These are phyloP conservation scores for Plasmodium billcollinsi DNA, from an alignment of 169 alveolate genomes.

Conservation along the genomic window DNA sequence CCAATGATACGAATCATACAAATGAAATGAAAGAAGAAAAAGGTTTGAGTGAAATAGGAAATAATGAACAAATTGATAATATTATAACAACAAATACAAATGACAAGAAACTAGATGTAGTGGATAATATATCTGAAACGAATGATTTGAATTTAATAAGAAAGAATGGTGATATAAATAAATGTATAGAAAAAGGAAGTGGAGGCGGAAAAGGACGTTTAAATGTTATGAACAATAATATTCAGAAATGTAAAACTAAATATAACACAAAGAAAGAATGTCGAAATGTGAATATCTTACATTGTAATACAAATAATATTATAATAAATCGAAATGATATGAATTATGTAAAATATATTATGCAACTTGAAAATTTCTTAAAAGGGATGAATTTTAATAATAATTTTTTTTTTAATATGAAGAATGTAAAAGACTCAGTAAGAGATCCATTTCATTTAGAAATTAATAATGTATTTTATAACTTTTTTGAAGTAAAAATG, in stretches of 20 bases:
- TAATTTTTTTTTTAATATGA: background rate
- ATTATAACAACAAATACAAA: background rate
- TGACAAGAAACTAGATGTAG: background rate
- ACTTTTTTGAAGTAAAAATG: slow-evolving; percentile 33
- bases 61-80: background rate
- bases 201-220: background rate
- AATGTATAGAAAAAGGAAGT: slow-evolving; percentile 3
- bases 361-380: slow-evolving; percentile 12
- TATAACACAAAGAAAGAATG: slow-evolving; percentile 26
- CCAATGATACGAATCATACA: too few species aligned
- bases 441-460: slow-evolving; percentile 42
- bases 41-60: background rate
- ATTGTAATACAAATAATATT: slow-evolving; percentile 26
- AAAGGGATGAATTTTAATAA: slow-evolving; percentile 19
- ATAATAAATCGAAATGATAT: slow-evolving; percentile 19
- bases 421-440: background rate
- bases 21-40: background rate
- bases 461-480: slow-evolving; percentile 34
- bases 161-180: background rate
- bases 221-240: slow-evolving; percentile 32
- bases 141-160: background rate
- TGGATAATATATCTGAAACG: background rate
- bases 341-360: slow-evolving; percentile 23
- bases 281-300: slow-evolving; percentile 14
- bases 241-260: slow-evolving; percentile 37